These are phyloP conservation scores for Debaryomyces sp. DNA, from an alignment of 1,139 yeast genomes.

Conservation along the genomic window DNA sequence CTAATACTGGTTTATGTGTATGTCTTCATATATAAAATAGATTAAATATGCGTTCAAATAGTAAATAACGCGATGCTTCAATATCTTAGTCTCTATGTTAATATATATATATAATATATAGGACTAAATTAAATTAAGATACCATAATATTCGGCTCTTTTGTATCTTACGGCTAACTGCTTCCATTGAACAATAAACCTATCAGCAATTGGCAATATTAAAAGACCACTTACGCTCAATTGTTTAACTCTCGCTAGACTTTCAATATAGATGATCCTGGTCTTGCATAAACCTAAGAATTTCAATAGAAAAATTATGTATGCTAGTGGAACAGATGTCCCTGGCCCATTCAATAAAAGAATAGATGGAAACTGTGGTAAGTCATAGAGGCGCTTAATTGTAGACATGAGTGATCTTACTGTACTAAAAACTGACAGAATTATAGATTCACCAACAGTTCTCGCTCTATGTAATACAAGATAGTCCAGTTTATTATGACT, in stretches of 20 bases:
- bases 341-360: slow-evolving; percentile 89
- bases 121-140: slow-evolving; percentile 53
- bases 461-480: slow-evolving; percentile 65
- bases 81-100: neutral
- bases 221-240: slow-evolving; percentile 75
- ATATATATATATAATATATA: neutral
- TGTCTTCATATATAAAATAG: neutral
- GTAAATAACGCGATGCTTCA: neutral
- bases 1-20: neutral
- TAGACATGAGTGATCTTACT: slow-evolving; percentile 36
- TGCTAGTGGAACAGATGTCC: slow-evolving; percentile 82
- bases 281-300: slow-evolving; percentile 51
- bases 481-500: slow-evolving; percentile 25
- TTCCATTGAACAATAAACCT: slow-evolving; percentile 92
- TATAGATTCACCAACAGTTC: slow-evolving; percentile 71
- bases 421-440: slow-evolving; percentile 58
- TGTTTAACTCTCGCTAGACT: slow-evolving; percentile 81
- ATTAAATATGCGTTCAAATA: neutral
- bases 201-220: slow-evolving; percentile 71
- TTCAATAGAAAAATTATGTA: slow-evolving; percentile 59
- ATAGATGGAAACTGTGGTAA: slow-evolving; percentile 46
- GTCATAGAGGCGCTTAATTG: slow-evolving; percentile 23
- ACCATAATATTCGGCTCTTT: slow-evolving; percentile 76
- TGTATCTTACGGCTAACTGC: slow-evolving; percentile 53
- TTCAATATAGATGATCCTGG: slow-evolving; percentile 79